Base-by-base conservation (phyloP, 306 rosid species). In the Senna siamea region DNA sequence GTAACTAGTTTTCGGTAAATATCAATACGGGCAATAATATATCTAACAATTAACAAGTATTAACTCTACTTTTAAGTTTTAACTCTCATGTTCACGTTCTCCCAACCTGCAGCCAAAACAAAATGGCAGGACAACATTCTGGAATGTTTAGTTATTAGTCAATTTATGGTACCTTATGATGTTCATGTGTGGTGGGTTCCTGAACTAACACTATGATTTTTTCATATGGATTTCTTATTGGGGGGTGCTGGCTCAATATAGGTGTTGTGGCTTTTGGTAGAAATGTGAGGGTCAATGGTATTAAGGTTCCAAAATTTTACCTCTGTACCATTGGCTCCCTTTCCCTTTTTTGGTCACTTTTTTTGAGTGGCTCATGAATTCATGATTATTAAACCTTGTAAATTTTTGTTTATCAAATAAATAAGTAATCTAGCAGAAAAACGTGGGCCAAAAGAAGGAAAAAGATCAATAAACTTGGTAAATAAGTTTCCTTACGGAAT, bases 401-500 rank as follows among this genome's bases (percentile, higher is more conserved):
- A 22, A 52, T 26, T 53, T 37, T 55, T 35, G 37, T 55, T 65
- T 44, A 46, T 26, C 66, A 46, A 44, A 50, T 74, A 18, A 30
- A 65, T 50, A 11, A 48, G 34, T 9, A 30, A 54, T 41, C 12
- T 12, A 58, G 20, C 18, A 11, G 55, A 67, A 17, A 72, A 66
- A 50, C 50, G 17, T 17, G 37, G 58, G 52, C 67, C 65, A 18
- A 38, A 22, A 19, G 66, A 51, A 66, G 41, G 62, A 54, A 26
- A 51, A 57, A 46, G 60, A 15, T 7, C 47, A 74, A 22, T 43
- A 44, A 46, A 60, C 52, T 20, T 35, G n/a, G 60, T 60, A 34
- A n/a, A 58, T 58, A 64, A 61, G 62, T 71, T 64, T 64, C 66
- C 48, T 32, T 64, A 10, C 20, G 37, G 48, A 13, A 40, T 63